Evolutionary conservation across 495 filamentous ascomycete species (phyloP).

Genomic region (Podospora pseudoanserina): DNA sequence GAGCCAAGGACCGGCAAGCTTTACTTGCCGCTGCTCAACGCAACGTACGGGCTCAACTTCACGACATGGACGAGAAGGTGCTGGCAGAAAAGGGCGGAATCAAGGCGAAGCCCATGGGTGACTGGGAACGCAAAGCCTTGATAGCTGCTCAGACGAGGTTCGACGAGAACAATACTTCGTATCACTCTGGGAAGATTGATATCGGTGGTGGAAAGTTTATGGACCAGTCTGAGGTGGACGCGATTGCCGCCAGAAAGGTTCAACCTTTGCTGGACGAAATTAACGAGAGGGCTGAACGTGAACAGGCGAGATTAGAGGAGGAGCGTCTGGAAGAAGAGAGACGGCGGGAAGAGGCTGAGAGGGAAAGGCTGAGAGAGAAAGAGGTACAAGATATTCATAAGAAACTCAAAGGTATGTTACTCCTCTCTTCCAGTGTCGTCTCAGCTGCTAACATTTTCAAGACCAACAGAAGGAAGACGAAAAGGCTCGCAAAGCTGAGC

Average conservation of each 20-base stretch:
- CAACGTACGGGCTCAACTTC: constrained; percentile 75
- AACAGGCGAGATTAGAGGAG: constrained; percentile 57
- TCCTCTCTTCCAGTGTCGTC: not conserved
- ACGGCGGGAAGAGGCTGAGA: constrained; percentile 43
- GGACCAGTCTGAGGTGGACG: constrained; percentile 74
- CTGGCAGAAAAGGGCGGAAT: constrained; percentile 73
- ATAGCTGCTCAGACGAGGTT: constrained; percentile 63
- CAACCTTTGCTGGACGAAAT: constrained; percentile 92
- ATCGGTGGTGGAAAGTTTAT: constrained; percentile 80
- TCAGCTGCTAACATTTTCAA: constrained; percentile 24
- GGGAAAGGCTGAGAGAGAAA: constrained; percentile 43
- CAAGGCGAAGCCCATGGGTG: constrained; percentile 61
- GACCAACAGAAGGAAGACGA: constrained; percentile 52
- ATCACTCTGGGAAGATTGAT: constrained; percentile 60
- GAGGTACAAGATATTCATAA: constrained; percentile 44
- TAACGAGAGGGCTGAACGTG: constrained; percentile 65
- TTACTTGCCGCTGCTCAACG: constrained; percentile 76
- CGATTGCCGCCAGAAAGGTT: constrained; percentile 73
- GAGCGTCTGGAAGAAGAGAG: constrained; percentile 46
- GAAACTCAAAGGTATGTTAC: constrained; percentile 40
- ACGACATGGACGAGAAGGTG: constrained; percentile 74
- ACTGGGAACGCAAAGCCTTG: constrained; percentile 75
- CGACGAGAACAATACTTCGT: constrained; percentile 43
- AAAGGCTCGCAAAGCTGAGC: constrained; percentile 44
- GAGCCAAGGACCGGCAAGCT: constrained; percentile 65